Conservation (phyloP, 2,329 filamentous ascomycete species). For the Periconia sp. region DNA sequence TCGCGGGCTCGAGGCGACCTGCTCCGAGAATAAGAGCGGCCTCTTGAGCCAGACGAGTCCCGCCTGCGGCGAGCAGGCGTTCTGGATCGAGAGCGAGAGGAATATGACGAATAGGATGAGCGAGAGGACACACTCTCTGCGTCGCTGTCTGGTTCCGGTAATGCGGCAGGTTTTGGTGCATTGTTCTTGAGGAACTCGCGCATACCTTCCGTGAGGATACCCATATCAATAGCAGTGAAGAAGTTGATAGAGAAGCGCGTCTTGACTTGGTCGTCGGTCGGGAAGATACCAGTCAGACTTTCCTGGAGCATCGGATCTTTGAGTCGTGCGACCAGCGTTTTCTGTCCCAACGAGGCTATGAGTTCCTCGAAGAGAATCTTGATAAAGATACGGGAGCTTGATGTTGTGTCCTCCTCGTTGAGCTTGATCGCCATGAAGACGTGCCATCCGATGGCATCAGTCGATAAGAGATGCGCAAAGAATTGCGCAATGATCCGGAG, state of each 20-base stretch:
- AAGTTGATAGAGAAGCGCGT: conserved; percentile 99
- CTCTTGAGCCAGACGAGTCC: conserved; percentile 25
- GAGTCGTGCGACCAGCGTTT: conserved; percentile 76
- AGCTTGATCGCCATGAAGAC: conserved; percentile 83
- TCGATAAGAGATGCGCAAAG: conserved; percentile 88
- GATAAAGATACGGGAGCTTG: conserved; percentile 95
- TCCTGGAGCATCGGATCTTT: conserved; percentile 77
- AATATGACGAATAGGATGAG: conserved; percentile 39
- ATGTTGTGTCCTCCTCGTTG: conserved; percentile 96
- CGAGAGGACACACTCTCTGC: conserved; percentile 42
- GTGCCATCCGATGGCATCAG: conserved; percentile 92
- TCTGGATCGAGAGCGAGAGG: conserved; percentile 29
- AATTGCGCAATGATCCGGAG: conserved; percentile 94
- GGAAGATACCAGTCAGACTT: conserved; percentile 85
- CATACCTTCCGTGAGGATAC: conserved; percentile 92
- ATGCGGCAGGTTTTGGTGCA: conserved; percentile 80
- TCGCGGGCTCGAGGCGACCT: conserved; percentile 27
- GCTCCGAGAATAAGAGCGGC: conserved; percentile 35
- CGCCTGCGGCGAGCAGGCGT: conserved; percentile 23
- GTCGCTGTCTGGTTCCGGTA: conserved; percentile 43
- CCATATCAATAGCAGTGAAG: conserved; percentile 98
- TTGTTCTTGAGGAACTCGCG: conserved; percentile 82
- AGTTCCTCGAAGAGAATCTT: conserved; percentile 97
- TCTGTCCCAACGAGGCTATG: conserved; percentile 83
- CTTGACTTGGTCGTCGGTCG: conserved; percentile 84